A percentile compares a stretch with the other conserved stretches of the same genome.
Conservation (phyloP, 768 basidiomycete genomes). For the Hygrocybe coccinea region DNA sequence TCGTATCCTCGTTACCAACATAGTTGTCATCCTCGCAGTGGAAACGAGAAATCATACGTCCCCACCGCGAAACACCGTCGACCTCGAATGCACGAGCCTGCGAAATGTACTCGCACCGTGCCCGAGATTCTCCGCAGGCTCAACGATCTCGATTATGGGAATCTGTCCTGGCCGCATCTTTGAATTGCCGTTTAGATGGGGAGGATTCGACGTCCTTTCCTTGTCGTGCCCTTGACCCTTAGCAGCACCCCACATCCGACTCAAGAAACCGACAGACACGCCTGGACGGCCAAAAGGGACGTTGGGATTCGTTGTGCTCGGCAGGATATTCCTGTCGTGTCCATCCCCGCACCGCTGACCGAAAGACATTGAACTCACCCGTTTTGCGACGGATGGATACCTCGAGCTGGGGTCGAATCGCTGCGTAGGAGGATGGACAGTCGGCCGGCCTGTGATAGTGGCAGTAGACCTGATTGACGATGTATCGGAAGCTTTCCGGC, state of each 20-base stretch:
- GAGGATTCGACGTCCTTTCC: slow-evolving; percentile 12
- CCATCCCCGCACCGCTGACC: not conserved
- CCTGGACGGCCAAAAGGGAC: slow-evolving; percentile 18
- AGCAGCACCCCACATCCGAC: slow-evolving; percentile 65
- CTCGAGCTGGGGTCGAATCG: slow-evolving; percentile 8
- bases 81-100: slow-evolving; percentile 26
- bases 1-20: not conserved
- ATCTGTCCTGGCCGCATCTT: slow-evolving; percentile 14
- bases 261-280: slow-evolving; percentile 51
- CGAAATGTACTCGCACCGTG: slow-evolving; percentile 23
- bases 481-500: slow-evolving; percentile 47
- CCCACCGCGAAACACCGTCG: slow-evolving; percentile 12
- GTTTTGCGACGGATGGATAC: slow-evolving; percentile 16
- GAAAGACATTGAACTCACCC: slow-evolving; percentile 24
- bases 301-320: slow-evolving; percentile 39
- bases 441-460: slow-evolving; percentile 24
- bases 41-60: not conserved
- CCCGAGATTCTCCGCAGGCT: slow-evolving; percentile 10
- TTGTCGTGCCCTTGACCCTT: slow-evolving; percentile 37
- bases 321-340: slow-evolving; percentile 3
- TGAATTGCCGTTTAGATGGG: slow-evolving; percentile 12
- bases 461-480: slow-evolving; percentile 43
- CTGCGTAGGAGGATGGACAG: slow-evolving; percentile 24
- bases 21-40: not conserved
- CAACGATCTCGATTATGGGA: not conserved